Conservation (phyloP, 2,329 filamentous ascomycete species). For the Zymoseptoria tritici region DNA sequence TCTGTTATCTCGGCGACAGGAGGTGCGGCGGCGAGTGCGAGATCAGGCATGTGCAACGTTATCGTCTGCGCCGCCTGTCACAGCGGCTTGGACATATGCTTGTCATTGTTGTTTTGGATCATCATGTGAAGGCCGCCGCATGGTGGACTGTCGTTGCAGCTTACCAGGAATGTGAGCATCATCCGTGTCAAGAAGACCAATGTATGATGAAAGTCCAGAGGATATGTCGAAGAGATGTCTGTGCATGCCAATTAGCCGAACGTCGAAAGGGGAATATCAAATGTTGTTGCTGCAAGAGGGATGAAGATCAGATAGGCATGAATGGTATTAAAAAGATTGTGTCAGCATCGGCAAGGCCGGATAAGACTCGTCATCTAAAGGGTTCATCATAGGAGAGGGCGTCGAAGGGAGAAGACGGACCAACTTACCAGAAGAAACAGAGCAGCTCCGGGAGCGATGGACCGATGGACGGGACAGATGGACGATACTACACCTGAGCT, state of each 20-base stretch:
- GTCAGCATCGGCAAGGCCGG: slow-evolving; percentile 32
- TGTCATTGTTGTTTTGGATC: slow-evolving; percentile 32
- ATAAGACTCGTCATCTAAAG: slow-evolving; percentile 36
- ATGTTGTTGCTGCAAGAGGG: not conserved
- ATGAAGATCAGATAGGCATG: slow-evolving; percentile 25
- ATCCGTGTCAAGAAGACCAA: not conserved
- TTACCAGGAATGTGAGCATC: slow-evolving; percentile 4
- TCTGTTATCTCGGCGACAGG: not conserved
- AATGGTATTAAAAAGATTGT: slow-evolving; percentile 32
- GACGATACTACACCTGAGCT: not conserved
- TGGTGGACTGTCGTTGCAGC: not conserved
- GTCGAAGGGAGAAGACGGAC: not conserved
- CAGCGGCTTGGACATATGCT: slow-evolving; percentile 36
- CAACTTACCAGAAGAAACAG: slow-evolving; percentile 4
- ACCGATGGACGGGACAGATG: not conserved
- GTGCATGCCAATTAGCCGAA: not conserved
- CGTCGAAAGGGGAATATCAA: not conserved
- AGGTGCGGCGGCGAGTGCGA: not conserved
- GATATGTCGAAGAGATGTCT: not conserved
- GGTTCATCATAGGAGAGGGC: slow-evolving; percentile 27
- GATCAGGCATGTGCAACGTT: slow-evolving; percentile 24
- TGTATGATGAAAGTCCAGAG: not conserved
- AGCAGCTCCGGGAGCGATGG: not conserved
- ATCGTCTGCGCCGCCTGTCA: slow-evolving; percentile 31
- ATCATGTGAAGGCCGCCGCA: slow-evolving; percentile 17